Base-by-base conservation (phyloP, 306 rosid species). In the Biancaea sappan region DNA sequence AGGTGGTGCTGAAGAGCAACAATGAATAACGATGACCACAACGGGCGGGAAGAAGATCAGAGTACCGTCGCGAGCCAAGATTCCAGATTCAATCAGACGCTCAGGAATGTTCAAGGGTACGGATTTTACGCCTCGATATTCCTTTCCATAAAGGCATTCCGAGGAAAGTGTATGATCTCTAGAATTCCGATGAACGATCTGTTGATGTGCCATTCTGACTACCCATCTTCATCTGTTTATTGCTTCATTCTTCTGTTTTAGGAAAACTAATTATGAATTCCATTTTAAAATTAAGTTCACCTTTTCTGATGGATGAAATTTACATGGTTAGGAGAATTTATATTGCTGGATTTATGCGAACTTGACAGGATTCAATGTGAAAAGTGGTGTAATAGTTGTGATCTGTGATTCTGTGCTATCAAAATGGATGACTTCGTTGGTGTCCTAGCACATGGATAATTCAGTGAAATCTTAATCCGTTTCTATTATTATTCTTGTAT, bases 61-160 rank as follows among this genome's bases (percentile, higher is more conserved):
- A 82, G 62, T 44, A 12, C 86, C 44, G 48, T 72, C 73, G 59
- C 88, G 40, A 75, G 62, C 72, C 76, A 68, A 1, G 97, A 92
- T 69, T 88, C 96, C 69, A 86, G 93, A 81, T 89, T 92, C 85
- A 89, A 70, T 69, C 97, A 92, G 75, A 92, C 97, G 74, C 96
- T 92, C 74, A 79, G 89, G 68, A 92, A 86, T 80, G 97, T 92
- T 38, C 97, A 89, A 85, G 97, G 97, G 97, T 89, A 81, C 32
- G 29, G 22, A 56, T 14, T 75, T 29, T 24, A 50, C 35, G 83
- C 70, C 65, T 19, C 44, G 3, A 8, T 8, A 47, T 19, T 71
- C 62, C 37, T 43, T 84, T 60, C 72, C 78, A 50, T 6, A 0
- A 29, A 82, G 48, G 10, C 74, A 56, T 41, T 69, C 4, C 1